Conservation (phyloP, 2,329 filamentous ascomycete genomes). For the Intubia oerlemansii region DNA sequence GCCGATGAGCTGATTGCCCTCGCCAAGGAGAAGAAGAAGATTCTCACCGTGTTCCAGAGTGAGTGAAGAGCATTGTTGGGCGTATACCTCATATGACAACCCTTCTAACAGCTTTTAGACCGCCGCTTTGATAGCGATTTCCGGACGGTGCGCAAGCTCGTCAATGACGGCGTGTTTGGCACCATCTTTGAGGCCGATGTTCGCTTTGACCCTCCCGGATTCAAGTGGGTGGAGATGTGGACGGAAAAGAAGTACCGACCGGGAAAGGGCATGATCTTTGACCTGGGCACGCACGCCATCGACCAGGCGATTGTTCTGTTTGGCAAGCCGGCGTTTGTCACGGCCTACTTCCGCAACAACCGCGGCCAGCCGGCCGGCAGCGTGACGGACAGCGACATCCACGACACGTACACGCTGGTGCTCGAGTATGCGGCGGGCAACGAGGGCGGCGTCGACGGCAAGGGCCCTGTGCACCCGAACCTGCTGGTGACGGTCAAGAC, state of each 20-base stretch:
- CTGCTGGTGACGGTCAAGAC: slow-evolving; percentile 36
- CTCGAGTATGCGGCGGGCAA: slow-evolving; percentile 27
- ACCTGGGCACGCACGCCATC: slow-evolving; percentile 29
- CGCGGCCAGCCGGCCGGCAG: slow-evolving; percentile 12
- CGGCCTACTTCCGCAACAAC: slow-evolving; percentile 33
- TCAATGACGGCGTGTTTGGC: slow-evolving; percentile 27
- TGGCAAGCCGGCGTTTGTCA: slow-evolving; percentile 33
- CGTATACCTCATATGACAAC: no score
- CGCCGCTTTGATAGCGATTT: slow-evolving; percentile 37
- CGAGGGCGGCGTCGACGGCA: no score
- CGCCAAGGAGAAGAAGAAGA: slow-evolving; percentile 21
- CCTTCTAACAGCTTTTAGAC: no score
- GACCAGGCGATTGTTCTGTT: slow-evolving; percentile 38
- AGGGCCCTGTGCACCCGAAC: no score
- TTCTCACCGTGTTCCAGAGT: slow-evolving; percentile 30
- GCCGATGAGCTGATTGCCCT: slow-evolving; percentile 30
- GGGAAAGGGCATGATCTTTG: slow-evolving; percentile 18
- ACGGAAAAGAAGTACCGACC: slow-evolving; percentile 12
- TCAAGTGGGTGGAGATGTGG: slow-evolving; percentile 15
- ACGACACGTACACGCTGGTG: slow-evolving; percentile 30
- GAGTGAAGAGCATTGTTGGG: no score
- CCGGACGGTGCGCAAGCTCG: slow-evolving; percentile 33
- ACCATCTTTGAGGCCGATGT: slow-evolving; percentile 42
- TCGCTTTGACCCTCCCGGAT: slow-evolving; percentile 35
- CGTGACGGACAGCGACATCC: slow-evolving; percentile 15